Evolutionary conservation across 768 basidiomycete species (phyloP).

Genomic region (Pseudohyphozyma bogoriensis): DNA sequence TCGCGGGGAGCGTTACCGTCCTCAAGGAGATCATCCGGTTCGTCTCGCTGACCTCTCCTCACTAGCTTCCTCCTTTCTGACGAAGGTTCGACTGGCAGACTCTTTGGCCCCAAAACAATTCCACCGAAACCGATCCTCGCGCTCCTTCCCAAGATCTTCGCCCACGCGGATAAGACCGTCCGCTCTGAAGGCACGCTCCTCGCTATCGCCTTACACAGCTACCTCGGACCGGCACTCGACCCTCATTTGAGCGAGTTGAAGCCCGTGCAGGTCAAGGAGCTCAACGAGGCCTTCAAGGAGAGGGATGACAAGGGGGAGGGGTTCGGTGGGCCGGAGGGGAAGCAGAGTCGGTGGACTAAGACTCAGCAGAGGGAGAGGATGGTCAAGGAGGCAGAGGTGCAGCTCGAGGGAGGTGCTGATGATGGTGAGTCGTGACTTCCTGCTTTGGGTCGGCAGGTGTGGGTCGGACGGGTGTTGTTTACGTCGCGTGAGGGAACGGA

Average conservation of each 20-base stretch:
- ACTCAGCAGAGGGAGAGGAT: conserved; percentile 57
- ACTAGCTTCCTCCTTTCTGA: not conserved
- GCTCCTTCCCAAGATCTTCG: conserved; percentile 80
- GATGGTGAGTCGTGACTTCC: not conserved
- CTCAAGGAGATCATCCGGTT: conserved; percentile 79
- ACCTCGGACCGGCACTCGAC: conserved; percentile 71
- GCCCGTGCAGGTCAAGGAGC: conserved; percentile 90
- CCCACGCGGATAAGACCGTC: conserved; percentile 88
- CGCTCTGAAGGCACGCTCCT: conserved; percentile 80
- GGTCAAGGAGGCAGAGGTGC: conserved; percentile 35
- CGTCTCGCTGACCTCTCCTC: conserved; percentile 35
- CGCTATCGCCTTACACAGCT: conserved; percentile 67
- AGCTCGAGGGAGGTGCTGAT: conserved; percentile 11
- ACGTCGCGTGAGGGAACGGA: not conserved
- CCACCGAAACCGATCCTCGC: conserved; percentile 75
- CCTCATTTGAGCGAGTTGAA: conserved; percentile 81
- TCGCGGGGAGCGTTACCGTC: conserved; percentile 64
- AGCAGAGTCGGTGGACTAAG: conserved; percentile 64
- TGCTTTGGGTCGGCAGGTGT: conserved; percentile 41
- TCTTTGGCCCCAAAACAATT: conserved; percentile 66
- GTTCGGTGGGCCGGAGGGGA: conserved; percentile 57
- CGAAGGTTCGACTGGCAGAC: conserved; percentile 41
- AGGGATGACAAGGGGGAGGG: conserved; percentile 66
- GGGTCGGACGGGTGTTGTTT: conserved; percentile 42
- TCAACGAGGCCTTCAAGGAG: conserved; percentile 71